These are phyloP conservation scores for Thuidium tamariscinum DNA, from an alignment of 225 moss, liverwort and hornwort genomes.

Conservation along the genomic window DNA sequence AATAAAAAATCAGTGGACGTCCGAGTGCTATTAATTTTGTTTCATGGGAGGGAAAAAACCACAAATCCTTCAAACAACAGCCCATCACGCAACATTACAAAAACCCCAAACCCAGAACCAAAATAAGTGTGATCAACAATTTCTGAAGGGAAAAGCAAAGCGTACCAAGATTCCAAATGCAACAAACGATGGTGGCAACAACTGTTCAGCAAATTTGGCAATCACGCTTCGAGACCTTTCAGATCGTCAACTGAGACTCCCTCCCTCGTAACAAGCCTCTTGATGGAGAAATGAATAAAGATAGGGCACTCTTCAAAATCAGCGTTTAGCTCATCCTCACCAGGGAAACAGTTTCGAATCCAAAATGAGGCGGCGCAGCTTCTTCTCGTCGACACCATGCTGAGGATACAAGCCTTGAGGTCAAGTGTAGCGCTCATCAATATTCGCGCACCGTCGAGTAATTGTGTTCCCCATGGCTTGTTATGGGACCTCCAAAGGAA, in stretches of 20 bases:
- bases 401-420: conserved; percentile 47
- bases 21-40: not conserved
- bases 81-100: not conserved
- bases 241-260: not conserved
- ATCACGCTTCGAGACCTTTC: not conserved
- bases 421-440: conserved; percentile 49
- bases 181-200: not conserved
- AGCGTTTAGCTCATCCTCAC: conserved; percentile 28
- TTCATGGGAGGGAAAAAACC: too few species aligned
- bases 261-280: too few species aligned
- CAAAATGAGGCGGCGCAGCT: conserved; percentile 45
- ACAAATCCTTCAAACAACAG: not conserved
- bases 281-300: not conserved
- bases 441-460: conserved; percentile 26
- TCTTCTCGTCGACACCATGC: conserved; percentile 36
- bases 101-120: not conserved
- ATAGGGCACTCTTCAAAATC: conserved; percentile 48
- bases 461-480: conserved; percentile 49
- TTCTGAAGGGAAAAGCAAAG: not conserved
- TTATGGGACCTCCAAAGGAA: too few species aligned
- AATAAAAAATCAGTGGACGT: not conserved
- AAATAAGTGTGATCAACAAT: not conserved
- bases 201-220: not conserved
- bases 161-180: not conserved
- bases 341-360: conserved; percentile 45